Base-by-base conservation (phyloP, 2,329 filamentous ascomycete genomes). In the Xylaria sp. region DNA sequence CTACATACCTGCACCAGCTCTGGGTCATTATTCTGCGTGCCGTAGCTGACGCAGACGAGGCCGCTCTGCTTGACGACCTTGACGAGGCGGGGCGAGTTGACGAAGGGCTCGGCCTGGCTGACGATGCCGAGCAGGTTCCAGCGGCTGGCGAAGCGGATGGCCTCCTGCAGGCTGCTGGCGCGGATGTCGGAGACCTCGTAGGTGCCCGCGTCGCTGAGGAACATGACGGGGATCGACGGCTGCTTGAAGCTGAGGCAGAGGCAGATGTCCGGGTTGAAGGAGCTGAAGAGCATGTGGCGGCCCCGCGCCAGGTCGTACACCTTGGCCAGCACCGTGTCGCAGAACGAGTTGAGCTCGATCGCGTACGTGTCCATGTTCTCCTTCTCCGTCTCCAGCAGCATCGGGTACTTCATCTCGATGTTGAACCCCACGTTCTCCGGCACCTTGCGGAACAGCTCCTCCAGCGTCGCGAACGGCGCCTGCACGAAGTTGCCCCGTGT, bases 391-490 rank as follows among this genome's bases (percentile, higher is more conserved):
- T 99, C 95, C 70, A 93, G 89, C 39, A 99, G 84, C 92, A 97
- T 97, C 4, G 94, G 94, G 70, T 99, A 99, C 75, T 99, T 97
- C 83, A 99, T 90, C 77, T 99, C 94, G 63, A 99, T 96, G 73
- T 99, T 97, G 81, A 99, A 99, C 13, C 94, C 92, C 19, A 96
- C 89, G 13, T 84, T 80, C 59, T 89, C 83, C 0, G 92, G 91
- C 0, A 99, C 77, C 68, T 92, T 88, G 65, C 84, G 83, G 76
- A 99, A 97, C 70, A 97, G 86, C 58, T 97, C 91, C 71, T 97
- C 92, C 4, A 99, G 79, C 0, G 94, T 99, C 7, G 93, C 92
- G 74, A 99, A 99, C 0, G 93, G 92, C 0, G 90, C 91, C 71
- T 97, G 93, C 66, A 99, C 97, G 66, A 95, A 95, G 69, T 91